Conservation (phyloP, 805 yeast species). For the Saccharomycopsis oosterbeekiorum region DNA sequence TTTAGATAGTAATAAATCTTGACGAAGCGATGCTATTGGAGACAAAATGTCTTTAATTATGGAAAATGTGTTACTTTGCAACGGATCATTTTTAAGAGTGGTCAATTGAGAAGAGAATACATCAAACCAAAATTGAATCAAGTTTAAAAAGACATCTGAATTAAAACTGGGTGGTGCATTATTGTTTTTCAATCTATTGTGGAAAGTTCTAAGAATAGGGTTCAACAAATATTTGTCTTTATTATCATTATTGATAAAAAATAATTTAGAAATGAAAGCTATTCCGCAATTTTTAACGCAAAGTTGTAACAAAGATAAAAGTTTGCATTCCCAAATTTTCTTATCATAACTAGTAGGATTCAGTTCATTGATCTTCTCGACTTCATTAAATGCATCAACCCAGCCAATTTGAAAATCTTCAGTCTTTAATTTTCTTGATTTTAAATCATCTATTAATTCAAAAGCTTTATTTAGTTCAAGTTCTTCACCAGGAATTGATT, state of each 20-base stretch:
- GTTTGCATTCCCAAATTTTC: conserved; percentile 14
- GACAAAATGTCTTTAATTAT: conserved; percentile 40
- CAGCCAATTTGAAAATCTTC: conserved; percentile 79
- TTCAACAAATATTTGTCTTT: neutral
- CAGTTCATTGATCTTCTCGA: conserved; percentile 74
- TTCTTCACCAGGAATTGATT: conserved; percentile 69
- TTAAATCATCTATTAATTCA: conserved; percentile 78
- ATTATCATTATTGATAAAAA: conserved; percentile 50
- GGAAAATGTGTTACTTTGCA: conserved; percentile 28
- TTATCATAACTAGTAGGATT: conserved; percentile 30
- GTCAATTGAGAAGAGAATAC: conserved; percentile 8
- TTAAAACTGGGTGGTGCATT: neutral
- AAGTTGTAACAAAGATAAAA: conserved; percentile 70
- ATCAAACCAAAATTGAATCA: conserved; percentile 2
- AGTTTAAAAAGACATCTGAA: neutral
- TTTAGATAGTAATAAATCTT: conserved; percentile 36
- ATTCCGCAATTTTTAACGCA: conserved; percentile 90
- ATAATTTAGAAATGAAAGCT: conserved; percentile 70
- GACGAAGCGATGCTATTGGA: neutral
- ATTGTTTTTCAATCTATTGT: neutral
- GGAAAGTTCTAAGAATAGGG: neutral
- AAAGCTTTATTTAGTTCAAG: conserved; percentile 56
- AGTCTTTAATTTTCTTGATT: conserved; percentile 70
- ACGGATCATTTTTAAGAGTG: conserved; percentile 11
- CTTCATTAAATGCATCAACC: conserved; percentile 54